Evolutionary conservation across 345 rosid species (phyloP).

Genomic region (Eucalyptus polyanthemos): DNA sequence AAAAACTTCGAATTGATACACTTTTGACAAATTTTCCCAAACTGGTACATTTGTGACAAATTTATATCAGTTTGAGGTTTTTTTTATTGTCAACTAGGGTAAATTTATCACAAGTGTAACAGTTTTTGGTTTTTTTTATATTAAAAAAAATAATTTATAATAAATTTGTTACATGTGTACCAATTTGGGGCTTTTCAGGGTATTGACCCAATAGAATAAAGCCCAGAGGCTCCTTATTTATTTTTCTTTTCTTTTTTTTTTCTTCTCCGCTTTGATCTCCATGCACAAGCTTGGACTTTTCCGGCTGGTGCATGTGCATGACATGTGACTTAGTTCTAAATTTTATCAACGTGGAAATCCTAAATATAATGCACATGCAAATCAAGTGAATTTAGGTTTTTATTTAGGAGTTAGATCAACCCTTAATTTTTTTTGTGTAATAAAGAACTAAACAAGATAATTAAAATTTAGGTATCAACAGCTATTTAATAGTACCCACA

Average conservation of each 20-base stretch:
- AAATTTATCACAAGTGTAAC: no score
- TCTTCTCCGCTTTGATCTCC: neutral
- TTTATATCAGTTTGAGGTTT: no score
- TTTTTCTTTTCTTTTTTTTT: no score
- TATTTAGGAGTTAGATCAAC: neutral
- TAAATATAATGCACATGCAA: neutral
- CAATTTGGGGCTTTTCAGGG: accelerated
- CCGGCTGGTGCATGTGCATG: accelerated
- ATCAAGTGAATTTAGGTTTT: neutral
- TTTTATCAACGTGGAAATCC: neutral
- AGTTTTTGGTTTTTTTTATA: accelerated
- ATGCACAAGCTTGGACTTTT: neutral
- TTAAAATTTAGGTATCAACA: neutral
- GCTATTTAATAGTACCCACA: neutral
- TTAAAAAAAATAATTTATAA: accelerated
- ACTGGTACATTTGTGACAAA: accelerated
- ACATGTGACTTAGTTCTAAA: neutral
- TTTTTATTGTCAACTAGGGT: no score
- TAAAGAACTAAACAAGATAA: no score
- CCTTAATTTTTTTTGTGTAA: neutral
- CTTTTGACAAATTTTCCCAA: no score
- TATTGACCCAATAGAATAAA: no score
- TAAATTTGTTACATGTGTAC: accelerated
- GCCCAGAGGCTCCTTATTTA: no score
- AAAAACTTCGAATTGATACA: no score